phyloP scores from a whole-genome alignment of 2,329 filamentous ascomycete genomes.

The Sordariomycetes sp. region DNA sequence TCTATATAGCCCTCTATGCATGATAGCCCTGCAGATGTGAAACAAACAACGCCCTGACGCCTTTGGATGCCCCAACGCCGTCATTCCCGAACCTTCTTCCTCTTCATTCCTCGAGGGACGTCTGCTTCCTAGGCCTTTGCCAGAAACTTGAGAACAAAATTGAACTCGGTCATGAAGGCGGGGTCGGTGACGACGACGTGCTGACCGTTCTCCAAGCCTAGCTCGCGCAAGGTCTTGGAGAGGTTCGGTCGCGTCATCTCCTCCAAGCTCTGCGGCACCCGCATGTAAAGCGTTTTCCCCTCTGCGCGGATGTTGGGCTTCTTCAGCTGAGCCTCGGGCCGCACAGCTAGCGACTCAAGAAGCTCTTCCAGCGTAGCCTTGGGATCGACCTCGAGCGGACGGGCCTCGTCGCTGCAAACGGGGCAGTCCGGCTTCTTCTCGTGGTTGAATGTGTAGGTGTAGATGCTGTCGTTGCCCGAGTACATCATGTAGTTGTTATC shows the following conservation, averaged over 20 bases:
- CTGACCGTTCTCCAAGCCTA: conserved; percentile 68
- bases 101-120: no score
- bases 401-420: conserved; percentile 79
- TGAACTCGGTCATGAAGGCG: conserved; percentile 70
- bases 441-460: conserved; percentile 95
- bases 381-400: conserved; percentile 63
- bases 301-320: conserved; percentile 77
- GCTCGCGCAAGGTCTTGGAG: conserved; percentile 63
- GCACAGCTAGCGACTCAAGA: conserved; percentile 71
- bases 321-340: conserved; percentile 88
- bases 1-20: no score
- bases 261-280: conserved; percentile 71
- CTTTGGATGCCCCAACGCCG: no score
- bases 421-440: conserved; percentile 92
- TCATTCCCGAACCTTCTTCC: no score
- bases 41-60: no score
- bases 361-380: conserved; percentile 72
- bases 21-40: no score
- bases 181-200: conserved; percentile 89
- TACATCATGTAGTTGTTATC: conserved; percentile 99
- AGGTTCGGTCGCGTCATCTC: conserved; percentile 79
- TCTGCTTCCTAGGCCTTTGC: no score
- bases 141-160: conserved; percentile 44
- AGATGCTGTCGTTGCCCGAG: conserved; percentile 88
- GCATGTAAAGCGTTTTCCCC: conserved; percentile 83